Conservation (phyloP, 2,329 filamentous ascomycete species). For the Penicillium janthinellum region DNA sequence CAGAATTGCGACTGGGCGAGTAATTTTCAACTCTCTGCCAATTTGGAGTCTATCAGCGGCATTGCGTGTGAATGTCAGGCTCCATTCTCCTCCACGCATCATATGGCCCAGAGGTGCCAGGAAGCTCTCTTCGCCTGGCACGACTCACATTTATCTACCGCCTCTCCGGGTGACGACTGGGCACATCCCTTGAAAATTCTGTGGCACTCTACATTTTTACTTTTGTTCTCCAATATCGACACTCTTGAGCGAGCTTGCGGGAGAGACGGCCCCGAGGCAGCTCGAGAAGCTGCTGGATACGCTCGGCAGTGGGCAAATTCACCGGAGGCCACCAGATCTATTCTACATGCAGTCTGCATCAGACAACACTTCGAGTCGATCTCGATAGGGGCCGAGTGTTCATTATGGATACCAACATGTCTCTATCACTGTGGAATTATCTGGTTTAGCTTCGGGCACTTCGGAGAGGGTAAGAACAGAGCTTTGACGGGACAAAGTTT, state of each 20-base stretch:
- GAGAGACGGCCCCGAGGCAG: background rate
- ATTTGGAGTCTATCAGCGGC: background rate
- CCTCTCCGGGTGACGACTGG: background rate
- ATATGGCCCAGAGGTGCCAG: background rate
- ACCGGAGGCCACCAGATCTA: background rate
- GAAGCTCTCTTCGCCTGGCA: background rate
- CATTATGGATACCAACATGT: background rate
- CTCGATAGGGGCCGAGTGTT: background rate
- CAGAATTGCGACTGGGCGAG: background rate
- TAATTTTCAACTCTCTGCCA: background rate
- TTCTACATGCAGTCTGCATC: background rate
- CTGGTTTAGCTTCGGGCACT: background rate
- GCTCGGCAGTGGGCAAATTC: background rate
- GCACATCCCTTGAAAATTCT: background rate
- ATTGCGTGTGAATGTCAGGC: background rate
- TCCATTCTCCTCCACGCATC: background rate
- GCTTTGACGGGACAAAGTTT: background rate
- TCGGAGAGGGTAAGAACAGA: background rate
- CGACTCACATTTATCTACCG: background rate
- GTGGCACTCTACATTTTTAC: background rate
- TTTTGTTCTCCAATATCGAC: background rate
- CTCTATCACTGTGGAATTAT: background rate
- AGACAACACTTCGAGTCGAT: background rate
- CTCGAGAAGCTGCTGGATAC: background rate
- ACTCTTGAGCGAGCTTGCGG: background rate